Percentiles rank a stretch among this genome's conserved stretches.
These are phyloP conservation scores for Acer saccharum DNA, from an alignment of 345 rosid species.

Conservation along the genomic window DNA sequence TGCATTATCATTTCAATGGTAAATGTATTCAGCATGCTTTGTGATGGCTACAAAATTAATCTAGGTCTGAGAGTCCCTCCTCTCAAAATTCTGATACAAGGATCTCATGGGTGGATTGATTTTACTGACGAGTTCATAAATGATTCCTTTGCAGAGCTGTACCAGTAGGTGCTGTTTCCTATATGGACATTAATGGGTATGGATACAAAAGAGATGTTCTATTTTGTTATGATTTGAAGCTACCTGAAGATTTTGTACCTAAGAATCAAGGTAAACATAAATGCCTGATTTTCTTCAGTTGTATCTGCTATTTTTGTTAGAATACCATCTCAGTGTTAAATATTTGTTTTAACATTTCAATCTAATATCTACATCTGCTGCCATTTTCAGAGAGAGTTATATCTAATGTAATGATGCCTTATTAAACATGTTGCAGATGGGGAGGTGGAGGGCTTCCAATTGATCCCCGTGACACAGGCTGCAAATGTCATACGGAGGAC, in stretches of 20 bases:
- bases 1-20: conserved; percentile 11
- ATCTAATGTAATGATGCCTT: background rate
- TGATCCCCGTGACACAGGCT: conserved; percentile 63
- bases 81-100: background rate
- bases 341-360: background rate
- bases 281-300: conserved; percentile 7
- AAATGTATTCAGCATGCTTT: conserved; percentile 3
- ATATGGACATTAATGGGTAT: conserved; percentile 62
- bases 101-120: conserved; percentile 9
- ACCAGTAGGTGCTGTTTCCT: conserved; percentile 88
- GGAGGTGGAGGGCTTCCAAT: conserved; percentile 87
- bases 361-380: background rate
- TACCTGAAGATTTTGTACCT: conserved; percentile 68
- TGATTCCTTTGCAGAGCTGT: conserved; percentile 51
- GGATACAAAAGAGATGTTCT: conserved; percentile 82
- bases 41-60: background rate
- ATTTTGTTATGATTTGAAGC: conserved; percentile 83
- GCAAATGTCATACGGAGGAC: conserved; percentile 71
- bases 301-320: background rate
- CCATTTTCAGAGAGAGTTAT: background rate
- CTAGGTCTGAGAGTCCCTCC: background rate
- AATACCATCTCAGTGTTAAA: conserved; percentile 2
- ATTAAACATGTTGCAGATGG: conserved; percentile 59
- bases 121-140: conserved; percentile 14
- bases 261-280: conserved; percentile 59